Base-by-base conservation (phyloP, 805 yeast species). In the Monosporozyma aerobia region DNA sequence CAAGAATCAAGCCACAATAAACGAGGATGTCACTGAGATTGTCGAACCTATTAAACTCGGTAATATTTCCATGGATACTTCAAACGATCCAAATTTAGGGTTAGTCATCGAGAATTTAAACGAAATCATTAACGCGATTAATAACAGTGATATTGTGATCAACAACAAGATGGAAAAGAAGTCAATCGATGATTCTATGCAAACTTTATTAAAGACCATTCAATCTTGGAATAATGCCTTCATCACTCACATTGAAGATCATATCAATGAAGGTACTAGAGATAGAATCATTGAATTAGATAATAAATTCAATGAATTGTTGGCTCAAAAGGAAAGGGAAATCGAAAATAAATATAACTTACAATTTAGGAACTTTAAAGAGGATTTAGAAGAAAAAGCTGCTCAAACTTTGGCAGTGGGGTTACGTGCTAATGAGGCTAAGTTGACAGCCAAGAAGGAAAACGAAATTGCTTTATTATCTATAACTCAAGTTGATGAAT, bases 391-490 rank as follows among this genome's bases (percentile, higher is more conserved):
- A 57, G 65, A 72, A 47, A 81, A 81, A 59, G 83, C 83, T 64
- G 73, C 79, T 55, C 69, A 73, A 47, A 78, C 82, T 57, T 73
- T 92, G 58, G 65, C 69, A 22, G 69, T 73, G 16, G 97, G 90
- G 68, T 74, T 90, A 51, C 79, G 79, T 57, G 82, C 86, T 39
- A 78, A 89, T 53, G 80, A 79, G 64, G 74, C 80, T 59, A 79
- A 82, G 11, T 75, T 90, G 50, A 70, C 81, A 45, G 76, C 81
- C 47, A 86, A 87, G 57, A 90, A 90, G 19, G 82, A 82, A 54
- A 90, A 88, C 69, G 82, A 83, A 51, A 77, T 88, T 32, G 73
- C 81, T 9, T 74, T 85, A 64, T 80, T 83, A 53, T 79, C 87
- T 61, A 72, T 83, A 49, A 83, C 81, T 58, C 84, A 85, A 59